Evolutionary conservation across 2,329 filamentous ascomycete species (phyloP), one percentile per base, ranked within the genome.

Genomic region (Claviceps fusiformis): DNA sequence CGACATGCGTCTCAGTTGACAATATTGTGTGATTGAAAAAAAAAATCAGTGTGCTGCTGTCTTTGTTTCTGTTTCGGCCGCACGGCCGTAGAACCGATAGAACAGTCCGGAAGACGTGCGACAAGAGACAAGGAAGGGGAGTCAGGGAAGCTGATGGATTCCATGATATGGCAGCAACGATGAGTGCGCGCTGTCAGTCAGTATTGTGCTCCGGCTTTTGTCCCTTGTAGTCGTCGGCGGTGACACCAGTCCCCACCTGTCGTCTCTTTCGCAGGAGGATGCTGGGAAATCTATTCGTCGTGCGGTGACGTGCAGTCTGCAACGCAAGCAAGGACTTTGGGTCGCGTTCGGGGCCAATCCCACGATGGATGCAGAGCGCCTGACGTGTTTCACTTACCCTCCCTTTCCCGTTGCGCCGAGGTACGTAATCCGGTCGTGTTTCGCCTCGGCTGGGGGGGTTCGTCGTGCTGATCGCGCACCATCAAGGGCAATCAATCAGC

Each of bases 291-390:
- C 10, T 47, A 35, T 43, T 47, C 41, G 49, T 35, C 43, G 35
- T 41, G 52, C 55, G 24, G 55, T 56, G 52, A 51, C 52, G 39
- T 54, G 51, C 55, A 56, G 55, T 54, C 31, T 53, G 55, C 51
- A 53, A 24, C 51, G 47, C 50, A 46, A 39, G 35, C 50, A 27
- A 29, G 39, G 41, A 39, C 55, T 46, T 27, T 54, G 52, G 31
- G 9, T 11, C 10, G 44, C 31, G 51, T 31, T n/a, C 53, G 24
- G 33, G 33, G 41, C 47, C 55, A 56, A 55, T 53, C 50, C 54
- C 54, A 50, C 50, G 24, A 44, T 49, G 45, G 19, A 46, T 31
- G 17, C 33, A 43, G 31, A 53, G 52, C 55, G 52, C 55, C 52
- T 54, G 55, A 54, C 46, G 17, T 56, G 55, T 54, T 43, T 56